These are phyloP conservation scores for Herpetomonas muscarum DNA, from an alignment of 208 protist species.

Conservation along the genomic window DNA sequence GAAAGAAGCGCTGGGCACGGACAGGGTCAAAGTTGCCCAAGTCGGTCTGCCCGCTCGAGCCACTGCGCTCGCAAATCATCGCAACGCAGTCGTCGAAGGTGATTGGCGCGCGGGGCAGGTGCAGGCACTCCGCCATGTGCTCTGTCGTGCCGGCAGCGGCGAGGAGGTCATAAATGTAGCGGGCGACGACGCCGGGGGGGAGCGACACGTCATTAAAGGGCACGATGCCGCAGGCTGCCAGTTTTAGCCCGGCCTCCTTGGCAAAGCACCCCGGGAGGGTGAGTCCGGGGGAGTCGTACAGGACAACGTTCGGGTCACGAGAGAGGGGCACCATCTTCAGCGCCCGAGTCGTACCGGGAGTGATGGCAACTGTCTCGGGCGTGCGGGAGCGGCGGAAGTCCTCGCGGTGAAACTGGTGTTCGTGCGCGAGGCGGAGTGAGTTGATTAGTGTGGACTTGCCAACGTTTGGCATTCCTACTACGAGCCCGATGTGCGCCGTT, in stretches of 20 bases:
- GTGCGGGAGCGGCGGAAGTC: constrained; percentile 75
- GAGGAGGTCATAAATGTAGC: constrained; percentile 85
- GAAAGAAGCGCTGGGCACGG: constrained; percentile 67
- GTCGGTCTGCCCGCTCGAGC: constrained; percentile 74
- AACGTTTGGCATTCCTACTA: constrained; percentile 94
- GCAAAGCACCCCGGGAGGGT: constrained; percentile 84
- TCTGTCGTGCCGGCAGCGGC: constrained; percentile 46
- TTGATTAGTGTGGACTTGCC: constrained; percentile 95
- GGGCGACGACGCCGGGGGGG: constrained; percentile 51
- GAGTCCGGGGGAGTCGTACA: constrained; percentile 87
- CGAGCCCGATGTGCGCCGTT: constrained; percentile 75
- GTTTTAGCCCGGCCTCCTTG: constrained; percentile 81
- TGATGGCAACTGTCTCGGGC: constrained; percentile 74
- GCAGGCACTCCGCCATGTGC: constrained; percentile 85
- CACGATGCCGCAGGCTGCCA: constrained; percentile 82
- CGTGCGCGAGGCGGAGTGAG: constrained; percentile 84
- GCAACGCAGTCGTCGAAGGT: constrained; percentile 89
- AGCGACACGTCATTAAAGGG: constrained; percentile 83
- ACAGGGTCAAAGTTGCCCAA: constrained; percentile 74
- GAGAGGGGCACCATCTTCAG: constrained; percentile 82
- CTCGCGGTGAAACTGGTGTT: constrained; percentile 88
- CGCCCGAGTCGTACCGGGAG: constrained; percentile 71
- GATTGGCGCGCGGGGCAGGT: constrained; percentile 73
- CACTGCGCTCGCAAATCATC: constrained; percentile 86
- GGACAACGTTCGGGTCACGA: constrained; percentile 74